Base-by-base conservation (phyloP, 225 moss, liverwort and hornwort species). In the Polytrichum formosum region DNA sequence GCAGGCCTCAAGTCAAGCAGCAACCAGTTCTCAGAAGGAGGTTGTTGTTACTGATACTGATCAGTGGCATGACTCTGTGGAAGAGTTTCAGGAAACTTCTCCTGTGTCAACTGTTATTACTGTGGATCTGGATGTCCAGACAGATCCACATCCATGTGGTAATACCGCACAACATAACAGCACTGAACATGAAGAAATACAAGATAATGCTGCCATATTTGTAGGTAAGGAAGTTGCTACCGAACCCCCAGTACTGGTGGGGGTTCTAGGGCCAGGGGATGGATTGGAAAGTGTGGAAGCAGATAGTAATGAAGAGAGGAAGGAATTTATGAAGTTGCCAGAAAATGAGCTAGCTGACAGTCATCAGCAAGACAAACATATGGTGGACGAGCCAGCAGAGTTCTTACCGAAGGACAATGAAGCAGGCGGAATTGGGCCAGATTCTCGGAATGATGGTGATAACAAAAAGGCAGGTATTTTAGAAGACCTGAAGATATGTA, bases 1-100 rank as follows among this genome's bases (percentile, higher is more conserved):
- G n/a, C 33, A 7, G 4, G 54, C 28, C 22, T 55, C 73, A 53
- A 20, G 25, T 72, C 70, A 30, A 68, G 53, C 59, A 58, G 64
- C 73, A 19, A 35, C 37, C 18, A 64, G 64, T 29, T 64, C 56
- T 64, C 68, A 31, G 64, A 19, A 66, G 26, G 70, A 71, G 53
- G 54, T 71, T 21, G 29, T 20, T 58, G 58, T 61, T 19, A 22
- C 60, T 26, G 80, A 77, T 31, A 54, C 64, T 71, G 76, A 80
- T 65, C 84, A 77, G 30, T 74, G 67, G 80, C 80, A 69, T 71
- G 74, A 71, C 74, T 70, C 76, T 61, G 63, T 54, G 29, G 67
- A 72, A 66, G 74, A 80, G 31, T 53, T 69, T 30, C 73, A 71
- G 19, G 74, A 65, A 63, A 30, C 71, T 55, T 66, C 56, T 58